Conservation (phyloP, 495 filamentous ascomycete species). For the Neurospora sp. region DNA sequence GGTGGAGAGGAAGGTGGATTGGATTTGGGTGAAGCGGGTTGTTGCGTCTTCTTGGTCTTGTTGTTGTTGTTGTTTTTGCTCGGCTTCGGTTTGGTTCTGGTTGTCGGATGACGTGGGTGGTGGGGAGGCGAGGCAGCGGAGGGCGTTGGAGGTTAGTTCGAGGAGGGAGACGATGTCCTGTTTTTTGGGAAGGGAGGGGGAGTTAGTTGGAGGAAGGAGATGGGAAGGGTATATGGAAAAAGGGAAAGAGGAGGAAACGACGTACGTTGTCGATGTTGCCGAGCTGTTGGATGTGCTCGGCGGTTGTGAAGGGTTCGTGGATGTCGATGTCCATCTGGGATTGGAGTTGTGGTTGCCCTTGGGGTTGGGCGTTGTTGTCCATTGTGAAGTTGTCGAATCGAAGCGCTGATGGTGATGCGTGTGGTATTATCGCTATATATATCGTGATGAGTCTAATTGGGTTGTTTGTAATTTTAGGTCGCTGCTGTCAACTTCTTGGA, state of each 20-base stretch:
- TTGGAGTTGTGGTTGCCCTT: neutral
- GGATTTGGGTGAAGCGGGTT: constrained; percentile 50
- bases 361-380: constrained; percentile 2
- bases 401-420: neutral
- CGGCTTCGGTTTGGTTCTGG: neutral
- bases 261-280: constrained; percentile 62
- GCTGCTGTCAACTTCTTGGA: neutral
- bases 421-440: neutral
- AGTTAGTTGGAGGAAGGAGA: neutral
- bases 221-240: neutral
- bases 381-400: neutral
- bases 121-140: constrained; percentile 54
- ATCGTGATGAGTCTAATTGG: neutral
- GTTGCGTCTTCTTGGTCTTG: constrained; percentile 36
- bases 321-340: constrained; percentile 8
- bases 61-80: neutral
- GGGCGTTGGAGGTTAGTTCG: constrained; percentile 53
- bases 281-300: constrained; percentile 68
- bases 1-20: constrained; percentile 53
- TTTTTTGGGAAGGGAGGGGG: neutral
- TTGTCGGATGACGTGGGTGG: neutral
- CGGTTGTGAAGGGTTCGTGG: constrained; percentile 43
- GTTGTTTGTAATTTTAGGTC: neutral
- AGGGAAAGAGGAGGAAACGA: neutral
- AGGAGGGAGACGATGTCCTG: constrained; percentile 48